A percentile compares a stretch with the other conserved stretches of the same genome.
Evolutionary conservation across 495 filamentous ascomycete species (phyloP).

Genomic region (Neurospora sp.): DNA sequence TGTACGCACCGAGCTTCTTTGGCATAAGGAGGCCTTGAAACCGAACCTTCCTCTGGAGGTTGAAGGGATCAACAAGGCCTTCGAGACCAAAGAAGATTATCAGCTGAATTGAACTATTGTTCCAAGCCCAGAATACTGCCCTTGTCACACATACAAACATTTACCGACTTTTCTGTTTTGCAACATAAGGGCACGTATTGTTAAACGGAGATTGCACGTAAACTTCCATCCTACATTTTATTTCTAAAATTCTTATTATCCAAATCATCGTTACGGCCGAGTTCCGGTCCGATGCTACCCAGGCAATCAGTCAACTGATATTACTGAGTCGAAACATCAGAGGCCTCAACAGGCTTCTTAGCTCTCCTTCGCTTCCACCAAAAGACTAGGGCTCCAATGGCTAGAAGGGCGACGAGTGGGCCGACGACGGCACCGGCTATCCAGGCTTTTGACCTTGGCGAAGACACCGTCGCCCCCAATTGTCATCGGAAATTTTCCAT

Average conservation of each 20-base stretch:
- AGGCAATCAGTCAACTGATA: neutral
- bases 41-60: no score
- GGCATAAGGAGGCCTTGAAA: no score
- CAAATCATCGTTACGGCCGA: neutral
- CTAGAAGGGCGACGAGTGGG: neutral
- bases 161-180: neutral
- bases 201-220: neutral
- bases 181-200: neutral
- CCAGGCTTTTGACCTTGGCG: slow-evolving; percentile 1
- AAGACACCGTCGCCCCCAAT: neutral
- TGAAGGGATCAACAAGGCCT: no score
- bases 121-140: no score
- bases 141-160: no score
- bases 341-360: neutral
- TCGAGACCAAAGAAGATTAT: no score
- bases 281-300: neutral
- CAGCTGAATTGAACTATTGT: no score
- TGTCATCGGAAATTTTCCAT: neutral
- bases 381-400: neutral
- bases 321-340: neutral
- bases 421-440: slow-evolving; percentile 1
- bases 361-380: neutral
- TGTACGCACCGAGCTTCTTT: no score
- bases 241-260: neutral
- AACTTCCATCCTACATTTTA: neutral